Percentiles rank a stretch among this genome's conserved stretches.
Conservation (phyloP, 2,329 filamentous ascomycete genomes). For the Xylariaceae sp. region DNA sequence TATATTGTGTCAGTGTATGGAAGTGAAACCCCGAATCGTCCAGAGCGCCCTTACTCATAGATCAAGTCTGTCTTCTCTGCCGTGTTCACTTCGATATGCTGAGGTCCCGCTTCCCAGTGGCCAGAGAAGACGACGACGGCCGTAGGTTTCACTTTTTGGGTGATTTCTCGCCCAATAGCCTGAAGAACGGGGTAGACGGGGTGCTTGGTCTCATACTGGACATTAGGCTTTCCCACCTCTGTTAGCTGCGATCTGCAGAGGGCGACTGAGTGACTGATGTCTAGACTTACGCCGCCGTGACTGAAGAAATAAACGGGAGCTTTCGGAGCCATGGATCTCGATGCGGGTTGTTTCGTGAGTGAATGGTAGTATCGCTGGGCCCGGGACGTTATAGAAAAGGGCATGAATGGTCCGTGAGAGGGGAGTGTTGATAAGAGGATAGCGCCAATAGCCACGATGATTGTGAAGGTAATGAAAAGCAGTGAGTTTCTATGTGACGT, state of each 20-base stretch:
- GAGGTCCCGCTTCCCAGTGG: slow-evolving; percentile 63
- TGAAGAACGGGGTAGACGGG: slow-evolving; percentile 63
- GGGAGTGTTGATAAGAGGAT: background rate
- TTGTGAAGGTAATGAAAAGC: background rate
- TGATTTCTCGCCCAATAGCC: slow-evolving; percentile 65
- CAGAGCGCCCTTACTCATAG: slow-evolving; percentile 68
- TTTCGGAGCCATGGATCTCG: slow-evolving; percentile 23
- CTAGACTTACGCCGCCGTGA: slow-evolving; percentile 46
- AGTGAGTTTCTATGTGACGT: background rate
- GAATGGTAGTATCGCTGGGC: background rate
- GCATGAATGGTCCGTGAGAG: background rate
- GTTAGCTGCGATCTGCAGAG: slow-evolving; percentile 1
- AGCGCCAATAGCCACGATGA: background rate
- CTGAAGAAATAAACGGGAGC: slow-evolving; percentile 47
- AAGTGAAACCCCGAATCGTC: too few species aligned
- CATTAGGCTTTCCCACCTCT: slow-evolving; percentile 44
- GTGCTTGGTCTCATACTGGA: slow-evolving; percentile 66
- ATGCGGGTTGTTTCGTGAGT: slow-evolving; percentile 2
- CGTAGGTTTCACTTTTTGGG: slow-evolving; percentile 62
- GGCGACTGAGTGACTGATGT: too few species aligned
- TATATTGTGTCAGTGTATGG: too few species aligned
- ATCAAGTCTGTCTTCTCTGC: slow-evolving; percentile 62
- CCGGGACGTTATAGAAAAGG: too few species aligned
- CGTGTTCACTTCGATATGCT: slow-evolving; percentile 61
- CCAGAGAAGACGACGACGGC: slow-evolving; percentile 74